Percentiles rank a stretch among this genome's conserved stretches.
These are phyloP conservation scores for Balamuthia mandrillaris DNA, from an alignment of 208 protist genomes.

Conservation along the genomic window DNA sequence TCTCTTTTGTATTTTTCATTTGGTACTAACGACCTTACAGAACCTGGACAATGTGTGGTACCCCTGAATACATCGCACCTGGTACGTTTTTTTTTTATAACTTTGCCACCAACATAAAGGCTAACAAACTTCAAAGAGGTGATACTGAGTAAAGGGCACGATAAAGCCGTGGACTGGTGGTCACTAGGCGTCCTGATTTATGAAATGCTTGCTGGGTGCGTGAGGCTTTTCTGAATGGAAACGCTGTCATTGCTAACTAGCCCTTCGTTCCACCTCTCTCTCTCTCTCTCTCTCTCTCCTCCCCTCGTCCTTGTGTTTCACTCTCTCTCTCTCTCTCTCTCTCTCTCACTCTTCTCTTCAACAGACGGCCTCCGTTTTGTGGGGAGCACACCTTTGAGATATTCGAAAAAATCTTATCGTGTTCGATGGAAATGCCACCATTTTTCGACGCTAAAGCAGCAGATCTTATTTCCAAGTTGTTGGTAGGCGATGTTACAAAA, in stretches of 20 bases:
- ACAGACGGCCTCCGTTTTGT: conserved; percentile 70
- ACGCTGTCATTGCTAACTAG: neutral
- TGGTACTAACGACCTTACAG: conserved; percentile 37
- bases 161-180: conserved; percentile 94
- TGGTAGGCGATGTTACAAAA: conserved; percentile 33
- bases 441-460: conserved; percentile 63
- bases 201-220: conserved; percentile 66
- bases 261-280: no score
- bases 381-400: conserved; percentile 76
- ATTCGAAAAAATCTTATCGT: conserved; percentile 69
- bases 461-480: conserved; percentile 80
- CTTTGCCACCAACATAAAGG: neutral
- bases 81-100: conserved; percentile 43
- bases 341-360: conserved; percentile 88
- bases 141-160: conserved; percentile 87
- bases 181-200: conserved; percentile 95
- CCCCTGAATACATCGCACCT: conserved; percentile 94
- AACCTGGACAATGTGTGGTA: conserved; percentile 61
- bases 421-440: neutral
- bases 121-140: conserved; percentile 73
- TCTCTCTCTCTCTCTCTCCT: no score
- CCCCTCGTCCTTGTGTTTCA: conserved; percentile 86
- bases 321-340: conserved; percentile 75
- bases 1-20: conserved; percentile 39
- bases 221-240: no score